Base-by-base conservation (phyloP, 768 basidiomycete genomes). In the Tephrocybe sp. region DNA sequence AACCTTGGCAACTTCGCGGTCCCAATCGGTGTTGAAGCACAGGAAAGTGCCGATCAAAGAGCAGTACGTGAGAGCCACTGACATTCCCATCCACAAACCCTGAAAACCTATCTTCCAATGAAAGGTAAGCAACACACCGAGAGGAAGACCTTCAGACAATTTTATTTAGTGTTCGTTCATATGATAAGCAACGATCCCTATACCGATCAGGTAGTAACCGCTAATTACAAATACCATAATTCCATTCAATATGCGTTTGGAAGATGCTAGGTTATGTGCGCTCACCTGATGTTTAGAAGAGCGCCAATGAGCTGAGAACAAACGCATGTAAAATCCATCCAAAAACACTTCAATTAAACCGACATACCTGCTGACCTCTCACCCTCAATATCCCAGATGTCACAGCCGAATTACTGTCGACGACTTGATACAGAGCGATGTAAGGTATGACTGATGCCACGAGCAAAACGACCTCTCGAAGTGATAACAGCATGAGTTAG, bases 71-170 rank as follows among this genome's bases (percentile, higher is more conserved):
- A 91, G 69, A 2, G 86, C 80, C 4, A 78, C 60, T 0, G 87
- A 87, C 32, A 94, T 69, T 15, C 93, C 93, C 37, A 87, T 72
- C 93, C 93, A 97, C 13, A 97, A 76, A 0, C 93, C 93, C 21
- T 73, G 69, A 12, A 97, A 72, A 0, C 74, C 83, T 59, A 78
- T 72, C 19, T 71, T 60, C 5, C 61, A 63, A 43, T 69, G 70
- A 72, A 93, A 92, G 5, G 87, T 75, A 7, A 94, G 81, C 66
- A 78, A 87, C 44, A 92, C 65, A 7, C 89, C 93, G 36, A 90
- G 70, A 0, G 92, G 92, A 37, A 95, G 86, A 19, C 89, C 86
- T 76, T 31, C n/a, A n/a, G 36, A 9, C 13, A 7, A 9, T 26
- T 27, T 15, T 11, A 30, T 7, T 37, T 37, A 37, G 36, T 19